Conservation (phyloP, 2,329 filamentous ascomycete genomes). For the Aspergillus pseudoterreus region DNA sequence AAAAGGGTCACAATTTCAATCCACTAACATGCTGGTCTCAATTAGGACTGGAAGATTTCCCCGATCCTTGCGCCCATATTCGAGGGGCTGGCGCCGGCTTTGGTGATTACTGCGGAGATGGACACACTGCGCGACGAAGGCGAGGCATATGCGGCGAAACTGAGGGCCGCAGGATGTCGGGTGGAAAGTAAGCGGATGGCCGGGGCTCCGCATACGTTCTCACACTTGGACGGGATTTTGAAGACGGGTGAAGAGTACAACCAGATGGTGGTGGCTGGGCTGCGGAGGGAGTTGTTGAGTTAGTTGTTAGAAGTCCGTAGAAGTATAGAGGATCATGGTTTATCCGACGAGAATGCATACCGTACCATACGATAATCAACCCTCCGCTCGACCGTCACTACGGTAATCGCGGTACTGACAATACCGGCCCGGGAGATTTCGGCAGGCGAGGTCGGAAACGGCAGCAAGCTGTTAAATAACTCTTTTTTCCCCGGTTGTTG, state of each 20-base stretch:
- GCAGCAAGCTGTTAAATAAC: conserved; percentile 5
- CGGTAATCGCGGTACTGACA: conserved; percentile 1
- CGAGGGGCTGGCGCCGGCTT: conserved; percentile 33
- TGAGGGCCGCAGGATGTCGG: conserved; percentile 32
- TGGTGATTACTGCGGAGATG: conserved; percentile 40
- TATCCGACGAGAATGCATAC: conserved; percentile 15
- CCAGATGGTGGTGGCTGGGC: conserved; percentile 23
- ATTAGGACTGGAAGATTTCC: conserved; percentile 42
- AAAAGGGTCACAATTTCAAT: neutral
- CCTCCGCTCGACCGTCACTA: neutral
- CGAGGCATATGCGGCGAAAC: conserved; percentile 36
- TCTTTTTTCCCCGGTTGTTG: conserved; percentile 2
- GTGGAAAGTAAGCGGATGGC: conserved; percentile 29
- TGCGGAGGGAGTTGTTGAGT: conserved; percentile 21
- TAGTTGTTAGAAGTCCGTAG: neutral
- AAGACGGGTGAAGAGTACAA: conserved; percentile 26
- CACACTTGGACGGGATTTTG: conserved; percentile 28
- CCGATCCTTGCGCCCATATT: conserved; percentile 38
- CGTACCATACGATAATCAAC: conserved; percentile 7
- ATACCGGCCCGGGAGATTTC: conserved; percentile 24
- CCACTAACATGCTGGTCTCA: conserved; percentile 6
- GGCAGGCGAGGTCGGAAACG: conserved; percentile 21
- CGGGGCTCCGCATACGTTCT: conserved; percentile 35
- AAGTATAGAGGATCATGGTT: conserved; percentile 13
- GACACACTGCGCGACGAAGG: conserved; percentile 42